Conservation (phyloP, 331 rosid species). For the Quercus lobata region DNA sequence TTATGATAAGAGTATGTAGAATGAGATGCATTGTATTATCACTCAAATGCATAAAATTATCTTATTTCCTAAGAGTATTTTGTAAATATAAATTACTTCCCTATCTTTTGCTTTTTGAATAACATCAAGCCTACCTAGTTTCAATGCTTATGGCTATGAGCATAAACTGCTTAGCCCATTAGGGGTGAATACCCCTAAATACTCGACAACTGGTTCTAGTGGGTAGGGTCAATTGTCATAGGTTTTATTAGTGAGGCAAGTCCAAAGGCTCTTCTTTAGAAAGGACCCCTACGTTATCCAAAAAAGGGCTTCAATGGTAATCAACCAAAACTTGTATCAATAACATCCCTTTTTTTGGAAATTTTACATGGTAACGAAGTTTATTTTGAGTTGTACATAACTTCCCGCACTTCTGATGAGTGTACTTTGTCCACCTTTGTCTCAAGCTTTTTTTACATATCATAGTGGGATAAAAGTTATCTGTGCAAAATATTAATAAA, state of each 20-base stretch:
- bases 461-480: background rate
- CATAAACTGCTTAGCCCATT: too few species aligned
- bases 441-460: background rate
- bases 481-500: background rate
- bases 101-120: background rate
- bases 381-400: background rate
- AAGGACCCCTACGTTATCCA: too few species aligned
- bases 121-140: background rate
- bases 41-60: background rate
- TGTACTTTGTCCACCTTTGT: background rate
- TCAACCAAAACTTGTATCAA: background rate
- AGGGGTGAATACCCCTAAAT: too few species aligned
- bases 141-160: background rate
- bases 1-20: background rate
- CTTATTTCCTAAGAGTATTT: background rate
- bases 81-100: background rate
- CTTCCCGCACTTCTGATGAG: background rate
- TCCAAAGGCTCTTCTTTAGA: too few species aligned
- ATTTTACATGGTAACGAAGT: background rate
- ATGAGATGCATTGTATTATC: background rate
- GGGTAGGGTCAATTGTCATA: too few species aligned
- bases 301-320: background rate
- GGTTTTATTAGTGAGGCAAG: too few species aligned
- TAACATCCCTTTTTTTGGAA: background rate
- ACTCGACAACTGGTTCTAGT: too few species aligned